Evolutionary conservation across 2,329 filamentous ascomycete species (phyloP), one percentile per base, ranked within the genome.

Genomic region (Tolypocladium capitatum): DNA sequence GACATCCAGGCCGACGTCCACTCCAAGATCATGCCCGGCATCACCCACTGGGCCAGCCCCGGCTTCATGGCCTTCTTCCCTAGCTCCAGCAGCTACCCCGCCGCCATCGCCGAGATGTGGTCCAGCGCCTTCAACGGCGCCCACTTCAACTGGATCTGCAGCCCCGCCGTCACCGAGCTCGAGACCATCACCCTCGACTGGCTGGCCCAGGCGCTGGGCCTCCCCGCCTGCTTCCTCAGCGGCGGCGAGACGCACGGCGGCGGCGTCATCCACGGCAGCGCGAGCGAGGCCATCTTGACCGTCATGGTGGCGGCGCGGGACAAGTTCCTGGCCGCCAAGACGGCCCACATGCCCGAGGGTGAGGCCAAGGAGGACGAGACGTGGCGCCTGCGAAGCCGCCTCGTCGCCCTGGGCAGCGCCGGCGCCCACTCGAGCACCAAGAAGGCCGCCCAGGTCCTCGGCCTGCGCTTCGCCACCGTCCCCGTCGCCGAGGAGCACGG

Each of bases 51-150:
- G 89, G 84, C 94, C 63, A 87, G 83, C 2, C 91, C 88, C 16
- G 89, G 91, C 61, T 97, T 95, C 74, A 87, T 96, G 79, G 91
- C 91, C 41, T 97, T 94, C 73, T 97, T 92, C 68, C 86, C 91
- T 1, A 87, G 87, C 45, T 81, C 80, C 24, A 81, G 83, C 46
- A 86, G 84, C 33, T 96, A 84, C 61, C 89, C 91, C 0, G 79
- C 82, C 28, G 91, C 95, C 64, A 75, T 97, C 11, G 91, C 88
- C 20, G 91, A 97, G 68, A 81, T 97, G 71, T 97, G 95, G 72
- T 87, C 81, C 40, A 83, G 86, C 5, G 84, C 88, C 7, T 90
- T 96, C 67, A 92, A 82, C 13, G 86, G 86, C 16, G 88, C 91
- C 1, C 88, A 88, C 35, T 97, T 97, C 74, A 97, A 97, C 68